Evolutionary conservation across 345 rosid genomes (phyloP), one percentile per base, ranked within the genome.

Genomic region (Acer saccharum): DNA sequence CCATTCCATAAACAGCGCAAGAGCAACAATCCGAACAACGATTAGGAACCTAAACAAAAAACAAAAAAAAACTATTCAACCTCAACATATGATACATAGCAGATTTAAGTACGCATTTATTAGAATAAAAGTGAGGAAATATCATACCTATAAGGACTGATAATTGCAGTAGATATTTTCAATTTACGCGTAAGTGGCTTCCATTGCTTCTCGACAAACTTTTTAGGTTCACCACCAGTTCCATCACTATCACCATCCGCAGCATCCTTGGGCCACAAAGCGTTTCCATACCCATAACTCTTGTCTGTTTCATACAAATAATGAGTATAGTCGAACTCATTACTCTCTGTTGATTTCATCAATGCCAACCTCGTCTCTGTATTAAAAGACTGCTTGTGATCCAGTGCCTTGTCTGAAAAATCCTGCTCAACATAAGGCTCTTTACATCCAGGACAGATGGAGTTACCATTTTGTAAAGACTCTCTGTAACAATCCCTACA

Each of bases 1-100:
- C 98, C 98, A 94, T 3, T 39, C 8, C 60, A 94, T 72, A 84
- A 94, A 94, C 44, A 92, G 71, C 58, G 57, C 89, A 43, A 92
- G 95, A 74, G 84, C 88, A 21, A 76, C 81, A 69, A 92, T 83
- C 65, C 98, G 87, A 43, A 87, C 68, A 55, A 87, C 39, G 57
- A 92, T 80, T 32, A 92, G 29, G 69, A 89, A 46, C 92, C 98
- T 94, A 90, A 63, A 86, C 81, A 23, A 20, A 41, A 65, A 20
- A 12, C n/a, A n/a, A 9, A 25, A 50, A 27, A 60, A 18, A 13
- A 1, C 23, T 25, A 60, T 27, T n/a, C 62, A 20, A 39, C 27
- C 23, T 11, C 18, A 61, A 35, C n/a, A 23, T 43, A 54, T 35
- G 1, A 27, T 25, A 3, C 3, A 32, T 32, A 76, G 16, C 62